Evolutionary conservation across 2,329 filamentous ascomycete genomes (phyloP), one percentile per base, ranked within the genome.

Genomic region (Huntiella moniliformis): DNA sequence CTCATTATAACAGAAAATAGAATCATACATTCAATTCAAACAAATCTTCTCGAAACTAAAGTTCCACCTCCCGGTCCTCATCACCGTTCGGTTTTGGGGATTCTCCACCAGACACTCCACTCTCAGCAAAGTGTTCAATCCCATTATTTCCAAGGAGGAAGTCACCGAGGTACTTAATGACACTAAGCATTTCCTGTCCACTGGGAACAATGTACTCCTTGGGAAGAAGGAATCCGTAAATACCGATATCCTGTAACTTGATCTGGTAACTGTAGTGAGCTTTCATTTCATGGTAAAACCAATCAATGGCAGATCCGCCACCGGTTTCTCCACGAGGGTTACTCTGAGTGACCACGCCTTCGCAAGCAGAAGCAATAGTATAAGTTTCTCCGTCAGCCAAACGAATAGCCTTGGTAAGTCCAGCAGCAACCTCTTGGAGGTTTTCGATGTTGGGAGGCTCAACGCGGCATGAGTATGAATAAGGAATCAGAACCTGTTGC

Each of bases 401-500:
- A 12, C 86, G 75, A 54, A 96, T 92, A 5, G 86, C 80, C 61
- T 94, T 95, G 48, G 84, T 81, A 22, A 98, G 70, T 18, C 87
- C 88, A 47, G 86, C 71, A 1, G 79, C 91, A 13, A 96, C 71
- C 60, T 98, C 91, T 60, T 94, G 77, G 1, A 98, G 71, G 54
- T 92, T 93, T 62, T 98, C 91, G 12, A 91, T 66, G 34, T 86
- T 86, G 0, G 88, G 87, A 10, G 91, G 88, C 22, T 77, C 67
- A 4, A 73, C 68, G 4, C 67, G 64, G 66, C 91, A 98, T 10
- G 82, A 83, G 62, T 84, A 94, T 4, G 82, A 79, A 59, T 87
- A 96, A 0, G 91, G 91, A 58, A 91, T 95, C 6, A 96, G 69
- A 16, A 98, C 79, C 61, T 95, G 82, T 62, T 98, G 87, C 0